Evolutionary conservation across 441 rosid genomes (phyloP), one percentile per base, ranked within the genome.

Genomic region (Populus hybrid): DNA sequence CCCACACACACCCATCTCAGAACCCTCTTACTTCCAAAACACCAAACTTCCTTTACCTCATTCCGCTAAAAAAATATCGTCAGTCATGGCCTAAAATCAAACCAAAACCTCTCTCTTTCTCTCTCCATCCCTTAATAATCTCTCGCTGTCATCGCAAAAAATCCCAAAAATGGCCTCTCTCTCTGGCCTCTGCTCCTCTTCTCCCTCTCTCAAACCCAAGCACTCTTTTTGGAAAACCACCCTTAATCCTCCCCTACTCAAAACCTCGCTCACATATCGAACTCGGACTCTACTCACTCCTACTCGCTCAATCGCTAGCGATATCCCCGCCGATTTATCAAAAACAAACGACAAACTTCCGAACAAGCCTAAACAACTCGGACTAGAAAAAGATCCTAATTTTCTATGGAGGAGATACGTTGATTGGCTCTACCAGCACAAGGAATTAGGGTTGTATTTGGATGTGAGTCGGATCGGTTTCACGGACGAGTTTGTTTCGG

Each of bases 351-450:
- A 80, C 26, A 84, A 77, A 10, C 69, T 79, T 1, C 80, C 79
- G 28, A 68, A 8, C 72, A 81, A 78, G 78, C 74, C 82, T 53
- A 88, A 82, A 70, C 78, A 72, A 50, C 59, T 5, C 4, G 93
- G 88, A 70, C 87, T 94, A 24, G 83, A 85, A 84, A 95, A 88
- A 76, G 92, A 90, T 74, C 91, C 93, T 1, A 72, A 69, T 57
- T 82, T 82, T 66, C 86, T 95, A 30, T 95, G 99, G 99, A 70
- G 82, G 68, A 87, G 99, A 66, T 94, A 94, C 86, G 90, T 93
- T 12, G 99, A 94, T 73, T 94, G 97, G 98, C 70, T 96, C 57
- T 93, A 94, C 82, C 98, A 92, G 86, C 94, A 96, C 77, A 94
- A 93, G 88, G 98, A 94, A 59, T 85, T 96, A 4, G 98, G 99